phyloP scores from a whole-genome alignment of 371 early-diverging fungal species.

The Rhizopus sp. region DNA sequence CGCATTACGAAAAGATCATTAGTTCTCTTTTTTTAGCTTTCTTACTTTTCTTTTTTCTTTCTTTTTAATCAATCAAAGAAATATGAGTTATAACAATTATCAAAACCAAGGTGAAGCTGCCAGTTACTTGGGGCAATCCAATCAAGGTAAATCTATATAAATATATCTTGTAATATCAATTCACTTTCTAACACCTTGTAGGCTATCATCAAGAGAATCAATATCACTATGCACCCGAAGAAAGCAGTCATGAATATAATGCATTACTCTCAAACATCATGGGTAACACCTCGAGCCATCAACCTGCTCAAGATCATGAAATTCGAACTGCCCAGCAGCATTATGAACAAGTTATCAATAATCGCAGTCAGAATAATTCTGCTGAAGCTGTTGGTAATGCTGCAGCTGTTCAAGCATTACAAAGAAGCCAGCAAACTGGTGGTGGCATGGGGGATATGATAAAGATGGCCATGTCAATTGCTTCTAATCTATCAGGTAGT shows the following conservation, averaged over 20 bases:
- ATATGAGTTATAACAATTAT: conserved; percentile 16
- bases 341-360: conserved; percentile 29
- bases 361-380: conserved; percentile 17
- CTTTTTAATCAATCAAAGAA: neutral
- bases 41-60: neutral
- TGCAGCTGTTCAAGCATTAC: conserved; percentile 53
- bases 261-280: conserved; percentile 27
- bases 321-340: conserved; percentile 28
- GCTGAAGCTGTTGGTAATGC: conserved; percentile 54
- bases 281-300: conserved; percentile 17
- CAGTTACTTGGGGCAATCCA: conserved; percentile 29
- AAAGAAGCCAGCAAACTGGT: conserved; percentile 29
- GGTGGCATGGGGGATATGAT: conserved; percentile 47
- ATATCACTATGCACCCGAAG: conserved; percentile 9
- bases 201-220: conserved; percentile 7
- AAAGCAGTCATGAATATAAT: conserved; percentile 19
- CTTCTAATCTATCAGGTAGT: conserved; percentile 45
- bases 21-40: neutral
- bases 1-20: neutral
- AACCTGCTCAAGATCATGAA: conserved; percentile 31
- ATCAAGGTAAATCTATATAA: conserved; percentile 14
- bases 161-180: conserved; percentile 12
- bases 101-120: conserved; percentile 33
- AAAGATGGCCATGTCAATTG: conserved; percentile 57
- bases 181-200: conserved; percentile 5